Conservation (phyloP, 2,329 filamentous ascomycete species). For the Penicillium carneum region DNA sequence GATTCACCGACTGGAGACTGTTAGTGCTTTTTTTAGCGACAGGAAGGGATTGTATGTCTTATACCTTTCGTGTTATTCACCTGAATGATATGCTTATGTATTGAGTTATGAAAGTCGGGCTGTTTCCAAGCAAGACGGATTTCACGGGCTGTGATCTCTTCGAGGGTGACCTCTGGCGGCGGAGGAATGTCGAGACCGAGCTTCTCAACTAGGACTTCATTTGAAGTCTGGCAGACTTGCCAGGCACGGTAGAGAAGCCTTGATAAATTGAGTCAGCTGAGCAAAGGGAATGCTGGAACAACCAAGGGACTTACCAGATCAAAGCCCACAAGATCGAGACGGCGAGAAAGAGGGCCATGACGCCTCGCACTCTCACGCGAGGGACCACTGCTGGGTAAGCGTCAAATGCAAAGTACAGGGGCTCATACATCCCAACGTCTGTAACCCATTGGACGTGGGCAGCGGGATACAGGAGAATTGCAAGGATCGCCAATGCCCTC, state of each 20-base stretch:
- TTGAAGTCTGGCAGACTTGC: slow-evolving; percentile 87
- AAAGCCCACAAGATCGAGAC: slow-evolving; percentile 58
- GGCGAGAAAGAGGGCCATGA: slow-evolving; percentile 59
- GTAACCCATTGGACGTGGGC: slow-evolving; percentile 44
- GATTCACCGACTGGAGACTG: slow-evolving; percentile 76
- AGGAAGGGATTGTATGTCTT: slow-evolving; percentile 6
- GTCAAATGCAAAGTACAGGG: slow-evolving; percentile 55
- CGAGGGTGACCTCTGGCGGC: slow-evolving; percentile 85
- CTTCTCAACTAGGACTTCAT: slow-evolving; percentile 87
- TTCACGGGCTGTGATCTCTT: slow-evolving; percentile 84
- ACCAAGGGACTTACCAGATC: slow-evolving; percentile 52
- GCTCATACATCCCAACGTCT: slow-evolving; percentile 56
- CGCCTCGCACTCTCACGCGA: slow-evolving; percentile 56
- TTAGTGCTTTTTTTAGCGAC: slow-evolving; percentile 25
- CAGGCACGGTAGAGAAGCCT: slow-evolving; percentile 87
- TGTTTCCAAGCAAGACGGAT: slow-evolving; percentile 91
- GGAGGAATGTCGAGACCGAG: slow-evolving; percentile 93
- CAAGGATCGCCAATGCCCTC: slow-evolving; percentile 16
- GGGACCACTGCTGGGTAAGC: slow-evolving; percentile 56
- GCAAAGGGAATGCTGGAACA: slow-evolving; percentile 8
- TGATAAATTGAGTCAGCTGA: slow-evolving; percentile 12
- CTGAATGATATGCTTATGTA: slow-evolving; percentile 88
- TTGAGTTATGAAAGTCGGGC: slow-evolving; percentile 69
- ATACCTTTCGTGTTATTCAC: slow-evolving; percentile 90
- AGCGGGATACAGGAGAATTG: slow-evolving; percentile 20